These are phyloP conservation scores for Pleurotus tuoliensis DNA, from an alignment of 768 basidiomycete species.

Conservation along the genomic window DNA sequence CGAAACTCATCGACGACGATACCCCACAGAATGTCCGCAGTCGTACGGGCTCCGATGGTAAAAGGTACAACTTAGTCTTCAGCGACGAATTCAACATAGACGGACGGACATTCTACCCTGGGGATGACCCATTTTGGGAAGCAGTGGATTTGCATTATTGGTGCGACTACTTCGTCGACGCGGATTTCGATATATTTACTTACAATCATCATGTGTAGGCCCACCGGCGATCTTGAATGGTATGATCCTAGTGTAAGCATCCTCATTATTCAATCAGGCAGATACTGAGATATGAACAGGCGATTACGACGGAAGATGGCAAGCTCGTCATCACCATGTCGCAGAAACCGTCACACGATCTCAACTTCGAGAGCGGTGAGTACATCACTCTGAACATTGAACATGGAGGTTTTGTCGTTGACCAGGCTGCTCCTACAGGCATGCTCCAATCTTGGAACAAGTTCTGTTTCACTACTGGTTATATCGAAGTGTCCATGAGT, in stretches of 20 bases:
- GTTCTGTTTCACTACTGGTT: constrained; percentile 90
- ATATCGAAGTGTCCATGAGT: constrained; percentile 80
- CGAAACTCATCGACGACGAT: constrained; percentile 67
- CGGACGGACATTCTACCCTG: constrained; percentile 68
- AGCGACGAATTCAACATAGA: constrained; percentile 69
- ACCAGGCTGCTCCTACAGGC: constrained; percentile 27
- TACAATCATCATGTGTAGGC: constrained; percentile 24
- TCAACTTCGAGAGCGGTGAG: constrained; percentile 82
- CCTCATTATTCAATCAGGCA: not conserved
- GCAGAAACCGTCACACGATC: constrained; percentile 64
- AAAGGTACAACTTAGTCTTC: constrained; percentile 79
- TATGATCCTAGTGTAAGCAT: constrained; percentile 63
- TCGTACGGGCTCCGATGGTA: constrained; percentile 70
- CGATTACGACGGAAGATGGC: constrained; percentile 72
- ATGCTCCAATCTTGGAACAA: constrained; percentile 92
- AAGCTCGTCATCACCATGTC: constrained; percentile 79
- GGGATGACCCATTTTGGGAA: constrained; percentile 86
- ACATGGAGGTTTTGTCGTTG: constrained; percentile 23
- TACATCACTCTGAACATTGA: constrained; percentile 20
- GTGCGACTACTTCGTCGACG: constrained; percentile 28
- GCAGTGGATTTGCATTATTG: constrained; percentile 86
- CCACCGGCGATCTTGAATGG: constrained; percentile 82
- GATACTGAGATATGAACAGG: constrained; percentile 24
- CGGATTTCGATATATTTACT: not conserved
- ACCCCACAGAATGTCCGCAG: constrained; percentile 60